Evolutionary conservation across 805 yeast genomes (phyloP), one percentile per base, ranked within the genome.

Genomic region (Tetrapisispora pingtungensis): DNA sequence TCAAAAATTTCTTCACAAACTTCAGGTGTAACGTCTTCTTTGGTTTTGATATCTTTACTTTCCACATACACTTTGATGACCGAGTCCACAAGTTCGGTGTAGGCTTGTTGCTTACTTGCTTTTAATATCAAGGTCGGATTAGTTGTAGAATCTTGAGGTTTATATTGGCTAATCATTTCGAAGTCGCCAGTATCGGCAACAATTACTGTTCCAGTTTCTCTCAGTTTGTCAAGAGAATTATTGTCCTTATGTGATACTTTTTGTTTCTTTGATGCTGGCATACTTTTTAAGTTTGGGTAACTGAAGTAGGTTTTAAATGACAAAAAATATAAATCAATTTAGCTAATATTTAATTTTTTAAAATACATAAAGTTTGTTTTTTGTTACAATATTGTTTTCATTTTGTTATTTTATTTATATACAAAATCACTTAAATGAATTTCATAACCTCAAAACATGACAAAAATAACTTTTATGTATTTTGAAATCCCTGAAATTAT

Each of bases 141-240:
- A 67, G 98, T 90, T 61, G 98, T 90, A 53, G 97, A 96, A 70
- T 90, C 97, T 74, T 90, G 97, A 55, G 98, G 97, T 58, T 93
- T 86, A 75, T 82, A 90, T 71, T 87, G 86, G 63, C 96, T 96
- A 66, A 90, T 90, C 54, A 93, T 81, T 68, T 87, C 96, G 66
- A 90, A 90, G 70, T 90, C 97, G 71, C 97, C 97, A 50, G 97
- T 88, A 75, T 90, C 98, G 55, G 97, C 84, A 64, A 90, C 98
- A 65, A 90, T 95, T 54, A 77, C 81, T 56, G 97, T 90, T 59
- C 97, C 97, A 46, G 96, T 67, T 53, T 93, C 87, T 70, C 89
- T 90, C 64, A 90, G 80, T 71, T 81, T 89, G 67, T 81, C 97
- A 62, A 90, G 75, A 47, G 96, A 84, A 73, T 78, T 76, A 14